Evolutionary conservation across 805 yeast species (phyloP).

Genomic region (Pichia californica): DNA sequence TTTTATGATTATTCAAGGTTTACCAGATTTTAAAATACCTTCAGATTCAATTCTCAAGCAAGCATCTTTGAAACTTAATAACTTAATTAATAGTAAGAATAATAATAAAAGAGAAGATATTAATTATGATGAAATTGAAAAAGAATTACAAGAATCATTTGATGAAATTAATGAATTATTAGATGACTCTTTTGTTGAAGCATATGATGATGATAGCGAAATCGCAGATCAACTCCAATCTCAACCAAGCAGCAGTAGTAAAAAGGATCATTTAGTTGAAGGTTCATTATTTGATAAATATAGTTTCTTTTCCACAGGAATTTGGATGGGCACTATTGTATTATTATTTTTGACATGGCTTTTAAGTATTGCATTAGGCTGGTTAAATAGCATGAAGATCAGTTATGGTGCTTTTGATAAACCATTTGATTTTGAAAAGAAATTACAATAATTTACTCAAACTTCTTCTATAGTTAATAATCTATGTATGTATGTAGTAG

Average conservation of each 20-base stretch:
- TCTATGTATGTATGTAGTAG: background rate
- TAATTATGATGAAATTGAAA: constrained; percentile 22
- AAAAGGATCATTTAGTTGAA: constrained; percentile 10
- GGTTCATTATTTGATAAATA: constrained; percentile 55
- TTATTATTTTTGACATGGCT: constrained; percentile 52
- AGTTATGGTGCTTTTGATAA: constrained; percentile 80
- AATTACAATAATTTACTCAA: constrained; percentile 31
- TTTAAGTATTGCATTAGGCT: constrained; percentile 55
- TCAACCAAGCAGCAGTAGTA: constrained; percentile 2
- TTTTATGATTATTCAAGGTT: constrained; percentile 28
- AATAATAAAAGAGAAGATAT: constrained; percentile 16
- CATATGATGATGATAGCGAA: constrained; percentile 11
- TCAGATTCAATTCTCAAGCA: constrained; percentile 15
- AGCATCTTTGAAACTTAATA: constrained; percentile 13
- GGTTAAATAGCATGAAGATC: constrained; percentile 68
- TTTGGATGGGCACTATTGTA: constrained; percentile 70
- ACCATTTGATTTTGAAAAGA: constrained; percentile 47
- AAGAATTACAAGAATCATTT: constrained; percentile 27
- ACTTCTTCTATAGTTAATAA: background rate
- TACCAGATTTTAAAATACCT: constrained; percentile 20
- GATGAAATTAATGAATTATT: constrained; percentile 24
- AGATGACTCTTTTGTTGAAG: constrained; percentile 22
- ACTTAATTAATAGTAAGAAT: background rate
- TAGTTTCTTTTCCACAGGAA: constrained; percentile 72
- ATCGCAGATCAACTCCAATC: too few species aligned